These are phyloP conservation scores for Xylariomycetidae sp. DNA, from an alignment of 2,329 filamentous ascomycete genomes.

Conservation along the genomic window DNA sequence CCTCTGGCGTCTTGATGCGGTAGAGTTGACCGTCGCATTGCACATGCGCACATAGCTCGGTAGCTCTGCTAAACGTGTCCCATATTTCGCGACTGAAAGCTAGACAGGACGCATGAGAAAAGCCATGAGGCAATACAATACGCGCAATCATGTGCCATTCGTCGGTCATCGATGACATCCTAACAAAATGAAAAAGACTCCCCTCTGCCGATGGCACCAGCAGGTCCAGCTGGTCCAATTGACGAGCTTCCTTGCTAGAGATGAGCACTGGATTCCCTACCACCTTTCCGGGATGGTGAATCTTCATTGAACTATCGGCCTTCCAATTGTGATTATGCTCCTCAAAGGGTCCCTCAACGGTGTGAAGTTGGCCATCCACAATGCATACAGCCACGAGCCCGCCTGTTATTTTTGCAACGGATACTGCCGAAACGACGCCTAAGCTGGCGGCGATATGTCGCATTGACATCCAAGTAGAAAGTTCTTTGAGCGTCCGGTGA, in stretches of 20 bases:
- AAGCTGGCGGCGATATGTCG: constrained; percentile 10
- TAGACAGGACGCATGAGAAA: constrained; percentile 14
- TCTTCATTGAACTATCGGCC: constrained; percentile 10
- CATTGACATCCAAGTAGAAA: constrained; percentile 3
- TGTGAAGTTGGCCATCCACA: constrained; percentile 10
- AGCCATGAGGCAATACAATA: constrained; percentile 10
- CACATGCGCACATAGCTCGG: constrained; percentile 10
- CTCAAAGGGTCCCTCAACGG: constrained; percentile 6
- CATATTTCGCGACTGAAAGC: constrained; percentile 3
- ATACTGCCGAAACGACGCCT: constrained; percentile 13
- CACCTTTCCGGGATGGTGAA: constrained; percentile 14
- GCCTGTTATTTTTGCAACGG: constrained; percentile 5
- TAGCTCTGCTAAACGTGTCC: too few species aligned
- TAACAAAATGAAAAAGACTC: constrained; percentile 16
- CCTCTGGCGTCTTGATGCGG: constrained; percentile 7
- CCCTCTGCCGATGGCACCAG: constrained; percentile 15
- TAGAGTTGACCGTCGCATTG: constrained; percentile 13
- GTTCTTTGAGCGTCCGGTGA: background rate
- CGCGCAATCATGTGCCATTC: constrained; percentile 18
- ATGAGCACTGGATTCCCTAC: constrained; percentile 15
- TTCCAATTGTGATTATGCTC: constrained; percentile 3
- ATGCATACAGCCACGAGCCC: constrained; percentile 11
- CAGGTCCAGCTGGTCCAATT: constrained; percentile 13
- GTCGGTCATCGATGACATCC: constrained; percentile 9
- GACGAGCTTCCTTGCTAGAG: background rate